Base-by-base conservation (phyloP, 2,329 filamentous ascomycete genomes). In the Ophiostoma piceae region DNA sequence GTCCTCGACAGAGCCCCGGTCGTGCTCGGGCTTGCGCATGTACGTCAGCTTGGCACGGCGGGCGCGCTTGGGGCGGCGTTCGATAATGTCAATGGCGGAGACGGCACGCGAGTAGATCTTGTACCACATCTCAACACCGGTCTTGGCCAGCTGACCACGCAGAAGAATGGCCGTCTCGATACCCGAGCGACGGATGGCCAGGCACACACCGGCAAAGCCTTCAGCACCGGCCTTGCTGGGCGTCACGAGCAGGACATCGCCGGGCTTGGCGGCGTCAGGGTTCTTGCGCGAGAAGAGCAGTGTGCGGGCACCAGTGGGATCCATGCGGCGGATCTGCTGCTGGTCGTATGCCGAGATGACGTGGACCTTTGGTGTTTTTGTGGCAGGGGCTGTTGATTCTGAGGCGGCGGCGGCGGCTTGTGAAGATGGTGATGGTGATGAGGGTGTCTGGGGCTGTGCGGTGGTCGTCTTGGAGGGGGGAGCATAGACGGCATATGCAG, bases 71-170 rank as follows among this genome's bases (percentile, higher is more conserved):
- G 87, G 85, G 73, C 88, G 86, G 75, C 94, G 85, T 87, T 96
- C 92, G 79, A 98, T 91, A 75, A 99, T 90, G 81, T 99, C 94
- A 76, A 99, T 92, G 73, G 92, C 92, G 78, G 91, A 88, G 41
- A 98, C 90, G 77, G 92, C 90, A 72, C 94, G 94, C 77, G 88
- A 92, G 83, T 95, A 98, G 71, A 98, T 84, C 84, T 99, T 99
- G 81, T 91, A 93, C 89, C 92, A 97, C 92, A 97, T 95, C 85
- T 99, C 95, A 71, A 97, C 92, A 72, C 92, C 92, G 7, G 96
- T 87, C 75, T 91, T 87, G 74, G 92, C 94, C 75, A 99, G 82
- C 77, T 96, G 89, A 75, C 94, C 94, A 70, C 95, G 87, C 71
- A 99, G 84, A 71, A 97, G 82, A 69, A 99, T 90, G 4, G 91